Percentiles rank a stretch among this genome's conserved stretches.
Conservation (phyloP, 441 rosid species). For the Rhodomyrtus psidioides region DNA sequence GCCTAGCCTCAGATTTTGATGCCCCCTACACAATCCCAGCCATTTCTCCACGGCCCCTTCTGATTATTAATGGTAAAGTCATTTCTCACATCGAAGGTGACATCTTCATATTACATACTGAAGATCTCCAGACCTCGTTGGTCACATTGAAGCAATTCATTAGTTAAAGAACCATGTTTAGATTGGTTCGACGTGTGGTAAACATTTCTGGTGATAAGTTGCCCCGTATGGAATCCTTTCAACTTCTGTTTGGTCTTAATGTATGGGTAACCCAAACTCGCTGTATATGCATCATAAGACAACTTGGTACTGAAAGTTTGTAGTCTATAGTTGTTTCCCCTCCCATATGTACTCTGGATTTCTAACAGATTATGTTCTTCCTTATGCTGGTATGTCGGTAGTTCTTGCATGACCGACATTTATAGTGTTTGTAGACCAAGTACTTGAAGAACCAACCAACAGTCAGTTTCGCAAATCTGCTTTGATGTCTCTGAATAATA, state of each 20-base stretch:
- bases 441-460: neutral
- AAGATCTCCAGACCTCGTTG: neutral
- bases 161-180: neutral
- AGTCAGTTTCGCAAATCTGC: neutral
- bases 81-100: neutral
- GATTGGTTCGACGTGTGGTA: neutral
- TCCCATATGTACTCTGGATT: neutral
- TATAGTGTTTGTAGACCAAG: neutral
- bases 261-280: neutral
- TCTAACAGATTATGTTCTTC: neutral
- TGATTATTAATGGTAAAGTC: conserved; percentile 59
- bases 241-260: neutral
- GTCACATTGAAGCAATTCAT: neutral
- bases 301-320: neutral
- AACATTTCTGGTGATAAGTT: neutral
- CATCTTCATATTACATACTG: neutral
- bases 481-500: neutral
- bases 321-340: neutral
- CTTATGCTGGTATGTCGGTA: neutral
- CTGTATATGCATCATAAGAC: neutral
- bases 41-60: conserved; percentile 70
- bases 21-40: conserved; percentile 62
- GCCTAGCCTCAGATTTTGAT: conserved; percentile 71
- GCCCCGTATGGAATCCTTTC: neutral
- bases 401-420: neutral